Percentiles rank a stretch among this genome's conserved stretches.
Evolutionary conservation across 345 rosid species (phyloP).

Genomic region (Euphorbia pulcherrima): DNA sequence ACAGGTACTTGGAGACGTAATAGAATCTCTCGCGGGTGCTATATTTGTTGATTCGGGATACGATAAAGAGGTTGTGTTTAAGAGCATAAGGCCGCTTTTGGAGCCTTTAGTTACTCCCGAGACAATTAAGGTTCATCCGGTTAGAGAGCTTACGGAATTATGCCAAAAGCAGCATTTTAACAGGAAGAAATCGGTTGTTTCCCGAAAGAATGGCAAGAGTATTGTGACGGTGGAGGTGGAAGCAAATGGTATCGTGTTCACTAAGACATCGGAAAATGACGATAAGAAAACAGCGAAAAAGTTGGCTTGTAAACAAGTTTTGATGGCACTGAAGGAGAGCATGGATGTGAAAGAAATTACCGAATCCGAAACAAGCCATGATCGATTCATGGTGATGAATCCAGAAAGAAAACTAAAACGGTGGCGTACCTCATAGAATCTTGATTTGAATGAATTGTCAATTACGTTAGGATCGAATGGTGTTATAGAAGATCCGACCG

Average conservation of each 20-base stretch:
- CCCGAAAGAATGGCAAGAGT: conserved; percentile 21
- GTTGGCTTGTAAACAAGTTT: conserved; percentile 52
- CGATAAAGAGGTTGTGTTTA: conserved; percentile 51
- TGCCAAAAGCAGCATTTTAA: conserved; percentile 46
- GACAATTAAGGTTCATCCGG: conserved; percentile 59
- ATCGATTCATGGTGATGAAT: no score
- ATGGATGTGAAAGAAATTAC: no score
- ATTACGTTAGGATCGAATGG: no score
- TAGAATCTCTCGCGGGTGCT: conserved; percentile 88
- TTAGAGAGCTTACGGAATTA: conserved; percentile 48
- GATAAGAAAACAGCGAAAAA: conserved; percentile 52
- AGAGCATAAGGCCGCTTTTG: conserved; percentile 63
- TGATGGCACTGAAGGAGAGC: conserved; percentile 43
- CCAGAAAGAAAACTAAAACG: no score
- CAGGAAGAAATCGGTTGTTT: conserved; percentile 12
- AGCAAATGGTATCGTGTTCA: conserved; percentile 39
- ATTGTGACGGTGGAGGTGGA: conserved; percentile 44
- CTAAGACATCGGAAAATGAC: conserved; percentile 34
- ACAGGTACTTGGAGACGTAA: conserved; percentile 85
- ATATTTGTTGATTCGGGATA: conserved; percentile 75
- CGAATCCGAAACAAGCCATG: background rate
- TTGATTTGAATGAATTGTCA: no score
- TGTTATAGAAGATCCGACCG: no score
- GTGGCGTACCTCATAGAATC: no score
- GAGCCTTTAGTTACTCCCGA: conserved; percentile 67